A percentile compares a stretch with the other conserved stretches of the same genome.
Conservation (phyloP, 2,329 filamentous ascomycete genomes). For the Colletotrichum higginsianum region DNA sequence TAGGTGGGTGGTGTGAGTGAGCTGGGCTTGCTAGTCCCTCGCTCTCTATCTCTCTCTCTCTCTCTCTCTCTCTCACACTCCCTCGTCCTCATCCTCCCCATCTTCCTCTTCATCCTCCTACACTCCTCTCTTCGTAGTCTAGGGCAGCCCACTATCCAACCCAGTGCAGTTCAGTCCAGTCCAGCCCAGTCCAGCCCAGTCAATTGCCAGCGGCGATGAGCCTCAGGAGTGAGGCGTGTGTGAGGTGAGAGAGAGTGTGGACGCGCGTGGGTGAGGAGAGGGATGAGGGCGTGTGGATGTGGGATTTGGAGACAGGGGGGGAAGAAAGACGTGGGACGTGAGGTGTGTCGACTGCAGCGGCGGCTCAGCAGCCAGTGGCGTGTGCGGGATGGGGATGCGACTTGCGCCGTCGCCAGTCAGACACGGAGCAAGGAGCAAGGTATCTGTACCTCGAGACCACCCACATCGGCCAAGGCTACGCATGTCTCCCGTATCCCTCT, state of each 20-base stretch:
- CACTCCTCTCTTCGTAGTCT: slow-evolving; percentile 1
- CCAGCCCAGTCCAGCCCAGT: slow-evolving; percentile 17
- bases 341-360: slow-evolving; percentile 19
- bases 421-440: background rate
- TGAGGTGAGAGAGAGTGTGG: slow-evolving; percentile 3
- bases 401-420: slow-evolving; percentile 6
- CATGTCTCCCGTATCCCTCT: background rate
- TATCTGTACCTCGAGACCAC: slow-evolving; percentile 6
- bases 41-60: background rate
- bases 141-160: background rate
- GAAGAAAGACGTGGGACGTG: slow-evolving; percentile 8
- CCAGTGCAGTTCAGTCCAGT: slow-evolving; percentile 20
- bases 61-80: background rate
- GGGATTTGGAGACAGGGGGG: slow-evolving; percentile 11
- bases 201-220: slow-evolving; percentile 24
- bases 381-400: slow-evolving; percentile 16
- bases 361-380: slow-evolving; percentile 35
- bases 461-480: background rate
- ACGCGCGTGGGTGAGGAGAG: background rate
- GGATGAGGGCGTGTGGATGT: background rate
- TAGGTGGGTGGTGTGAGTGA: slow-evolving; percentile 4
- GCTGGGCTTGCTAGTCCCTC: background rate
- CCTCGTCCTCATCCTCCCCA: too few relatives aligned
- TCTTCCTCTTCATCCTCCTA: background rate
- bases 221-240: slow-evolving; percentile 31